phyloP scores from a whole-genome alignment of 371 early-diverging fungal species.

The Mortierella sp. region DNA sequence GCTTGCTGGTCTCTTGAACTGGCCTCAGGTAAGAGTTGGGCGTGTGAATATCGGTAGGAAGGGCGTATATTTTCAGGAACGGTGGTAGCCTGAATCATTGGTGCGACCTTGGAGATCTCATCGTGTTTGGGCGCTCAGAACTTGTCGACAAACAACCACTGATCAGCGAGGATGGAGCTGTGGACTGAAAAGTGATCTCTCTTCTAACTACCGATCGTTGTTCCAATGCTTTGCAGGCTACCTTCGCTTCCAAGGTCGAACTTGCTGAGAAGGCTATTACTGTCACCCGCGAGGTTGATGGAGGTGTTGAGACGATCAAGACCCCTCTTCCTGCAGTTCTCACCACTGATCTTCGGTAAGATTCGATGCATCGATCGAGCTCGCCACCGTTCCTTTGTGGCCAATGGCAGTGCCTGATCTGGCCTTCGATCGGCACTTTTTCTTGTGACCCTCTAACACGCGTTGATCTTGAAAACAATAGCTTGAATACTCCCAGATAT shows the following conservation, averaged over 20 bases:
- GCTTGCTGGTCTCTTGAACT: constrained; percentile 94
- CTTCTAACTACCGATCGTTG: too few relatives aligned
- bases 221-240: constrained; percentile 78
- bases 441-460: not conserved
- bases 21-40: constrained; percentile 84
- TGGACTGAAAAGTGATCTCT: too few relatives aligned
- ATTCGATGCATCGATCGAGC: not conserved
- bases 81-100: constrained; percentile 19
- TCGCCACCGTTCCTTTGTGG: not conserved
- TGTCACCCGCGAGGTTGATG: constrained; percentile 97
- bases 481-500: constrained; percentile 95
- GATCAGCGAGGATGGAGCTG: too few relatives aligned
- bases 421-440: not conserved
- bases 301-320: constrained; percentile 94
- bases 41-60: constrained; percentile 10
- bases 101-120: not conserved
- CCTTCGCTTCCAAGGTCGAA: constrained; percentile 97
- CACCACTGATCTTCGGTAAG: constrained; percentile 95
- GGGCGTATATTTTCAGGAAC: constrained; percentile 23
- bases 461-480: constrained; percentile 27
- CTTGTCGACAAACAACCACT: not conserved
- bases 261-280: constrained; percentile 72
- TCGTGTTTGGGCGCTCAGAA: not conserved
- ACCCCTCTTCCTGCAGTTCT: constrained; percentile 90
- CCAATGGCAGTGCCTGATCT: not conserved